phyloP scores from a whole-genome alignment of 2,329 filamentous ascomycete species.

The Colletotrichum orchidophilum region DNA sequence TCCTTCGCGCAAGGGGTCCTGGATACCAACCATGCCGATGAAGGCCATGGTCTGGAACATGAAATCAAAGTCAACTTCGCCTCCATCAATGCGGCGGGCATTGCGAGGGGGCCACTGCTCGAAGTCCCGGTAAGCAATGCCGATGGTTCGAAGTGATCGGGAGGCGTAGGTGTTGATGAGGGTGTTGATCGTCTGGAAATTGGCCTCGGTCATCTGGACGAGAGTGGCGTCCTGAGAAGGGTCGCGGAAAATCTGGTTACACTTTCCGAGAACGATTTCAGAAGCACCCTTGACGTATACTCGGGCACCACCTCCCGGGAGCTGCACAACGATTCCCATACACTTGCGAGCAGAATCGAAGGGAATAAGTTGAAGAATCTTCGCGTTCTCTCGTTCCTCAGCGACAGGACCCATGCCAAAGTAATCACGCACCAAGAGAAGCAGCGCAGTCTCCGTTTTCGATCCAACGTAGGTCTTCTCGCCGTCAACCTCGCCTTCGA shows the following conservation, averaged over 20 bases:
- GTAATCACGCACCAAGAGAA: slow-evolving; percentile 74
- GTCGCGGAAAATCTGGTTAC: slow-evolving; percentile 60
- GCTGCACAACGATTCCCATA: slow-evolving; percentile 68
- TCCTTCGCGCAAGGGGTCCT: slow-evolving; percentile 80
- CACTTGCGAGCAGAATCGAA: slow-evolving; percentile 82
- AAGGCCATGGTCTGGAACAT: slow-evolving; percentile 75
- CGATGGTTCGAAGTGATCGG: slow-evolving; percentile 85
- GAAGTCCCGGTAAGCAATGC: slow-evolving; percentile 85
- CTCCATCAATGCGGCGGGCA: slow-evolving; percentile 61
- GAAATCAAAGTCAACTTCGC: slow-evolving; percentile 72
- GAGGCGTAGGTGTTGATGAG: slow-evolving; percentile 83
- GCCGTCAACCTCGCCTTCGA: slow-evolving; percentile 78
- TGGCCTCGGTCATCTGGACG: slow-evolving; percentile 59
- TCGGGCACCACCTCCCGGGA: slow-evolving; percentile 60
- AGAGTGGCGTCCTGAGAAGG: slow-evolving; percentile 55
- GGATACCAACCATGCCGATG: slow-evolving; percentile 79
- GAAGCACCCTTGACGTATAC: slow-evolving; percentile 73
- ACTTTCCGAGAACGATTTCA: slow-evolving; percentile 69
- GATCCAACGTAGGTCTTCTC: slow-evolving; percentile 75
- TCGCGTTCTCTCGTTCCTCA: slow-evolving; percentile 69
- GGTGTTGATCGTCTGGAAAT: slow-evolving; percentile 65
- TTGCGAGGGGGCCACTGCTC: slow-evolving; percentile 82
- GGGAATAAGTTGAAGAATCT: slow-evolving; percentile 73
- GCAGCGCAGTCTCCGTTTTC: slow-evolving; percentile 79
- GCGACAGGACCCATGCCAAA: slow-evolving; percentile 73